Conservation (phyloP, 1,284 basidiomycete species). For the Mycena citricolor region DNA sequence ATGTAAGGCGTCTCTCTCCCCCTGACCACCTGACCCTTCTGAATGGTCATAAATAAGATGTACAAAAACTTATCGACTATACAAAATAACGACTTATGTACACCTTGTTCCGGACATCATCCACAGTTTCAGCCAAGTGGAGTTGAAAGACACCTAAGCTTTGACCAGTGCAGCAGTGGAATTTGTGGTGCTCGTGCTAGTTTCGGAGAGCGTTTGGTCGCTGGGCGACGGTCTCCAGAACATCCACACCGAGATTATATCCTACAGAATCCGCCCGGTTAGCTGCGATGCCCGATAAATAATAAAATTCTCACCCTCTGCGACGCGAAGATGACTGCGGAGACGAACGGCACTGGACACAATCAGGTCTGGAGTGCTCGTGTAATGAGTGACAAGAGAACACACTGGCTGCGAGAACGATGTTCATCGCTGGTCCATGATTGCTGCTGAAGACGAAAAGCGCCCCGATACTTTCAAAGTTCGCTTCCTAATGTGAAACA, state of each 20-base stretch:
- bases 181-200: too few relatives aligned
- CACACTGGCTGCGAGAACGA: slow-evolving; percentile 17
- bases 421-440: slow-evolving; percentile 19
- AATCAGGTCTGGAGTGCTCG: not conserved
- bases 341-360: slow-evolving; percentile 14
- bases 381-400: not conserved
- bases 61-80: too few relatives aligned
- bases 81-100: too few relatives aligned
- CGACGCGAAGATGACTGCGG: slow-evolving; percentile 17
- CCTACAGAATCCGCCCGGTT: not conserved
- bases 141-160: too few relatives aligned
- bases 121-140: too few relatives aligned
- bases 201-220: too few relatives aligned
- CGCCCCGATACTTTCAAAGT: slow-evolving; percentile 13
- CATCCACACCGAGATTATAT: slow-evolving; percentile 19
- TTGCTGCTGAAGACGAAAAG: slow-evolving; percentile 18
- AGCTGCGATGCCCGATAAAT: not conserved
- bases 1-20: too few relatives aligned
- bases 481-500: not conserved
- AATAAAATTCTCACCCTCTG: slow-evolving; percentile 11
- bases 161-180: too few relatives aligned
- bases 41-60: too few relatives aligned
- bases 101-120: too few relatives aligned
- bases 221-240: slow-evolving; percentile 16
- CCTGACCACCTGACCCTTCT: too few relatives aligned